Base-by-base conservation (phyloP, 225 moss, liverwort and hornwort species). In the Bryoerythrophyllum caledonicum region DNA sequence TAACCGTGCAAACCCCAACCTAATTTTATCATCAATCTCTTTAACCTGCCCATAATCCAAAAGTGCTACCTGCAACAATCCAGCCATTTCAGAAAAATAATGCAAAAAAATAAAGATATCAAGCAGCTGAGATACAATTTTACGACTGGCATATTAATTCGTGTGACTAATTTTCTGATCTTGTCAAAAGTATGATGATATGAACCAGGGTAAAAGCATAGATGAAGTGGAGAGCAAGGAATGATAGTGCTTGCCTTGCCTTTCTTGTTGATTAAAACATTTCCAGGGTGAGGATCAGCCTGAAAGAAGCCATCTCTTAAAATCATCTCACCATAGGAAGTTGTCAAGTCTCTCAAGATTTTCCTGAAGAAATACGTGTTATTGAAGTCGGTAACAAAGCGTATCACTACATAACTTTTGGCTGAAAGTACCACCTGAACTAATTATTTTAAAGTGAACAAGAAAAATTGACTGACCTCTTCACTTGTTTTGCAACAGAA, bases 261-360 rank as follows among this genome's bases (percentile, higher is more conserved):
- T 46, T 69, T 72, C 73, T 83, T 83, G 73, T 92, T 85, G 63
- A 97, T 91, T 48, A 94, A 89, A 75, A 97, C 75, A 61, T 97
- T 97, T 72, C 96, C 96, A 61, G 96, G 96, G 73, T 97, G 96
- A 24, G 96, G 96, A 77, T 97, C 96, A 54, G 96, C 96, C 77
- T 97, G 96, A 57, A 97, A 97, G 74, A 97, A 97, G 11, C 96
- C 96, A 79, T 94, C 96, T 19, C 71, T 80, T 68, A 97, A 67
- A 65, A 97, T 97, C 96, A 97, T 97, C 76, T 89, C 84, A 32
- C 96, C 96, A 80, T 94, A 97, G 1, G 96, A 88, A 48, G 91
- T 80, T 67, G 94, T 77, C 71, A 97, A 90, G 74, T 94, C 91
- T 75, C 81, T 90, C 87, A 94, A 79, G 56, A 97, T 94, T 46